A percentile compares a stretch with the other conserved stretches of the same genome.
Evolutionary conservation across 345 rosid species (phyloP).

Genomic region (Hibiscus trionum): DNA sequence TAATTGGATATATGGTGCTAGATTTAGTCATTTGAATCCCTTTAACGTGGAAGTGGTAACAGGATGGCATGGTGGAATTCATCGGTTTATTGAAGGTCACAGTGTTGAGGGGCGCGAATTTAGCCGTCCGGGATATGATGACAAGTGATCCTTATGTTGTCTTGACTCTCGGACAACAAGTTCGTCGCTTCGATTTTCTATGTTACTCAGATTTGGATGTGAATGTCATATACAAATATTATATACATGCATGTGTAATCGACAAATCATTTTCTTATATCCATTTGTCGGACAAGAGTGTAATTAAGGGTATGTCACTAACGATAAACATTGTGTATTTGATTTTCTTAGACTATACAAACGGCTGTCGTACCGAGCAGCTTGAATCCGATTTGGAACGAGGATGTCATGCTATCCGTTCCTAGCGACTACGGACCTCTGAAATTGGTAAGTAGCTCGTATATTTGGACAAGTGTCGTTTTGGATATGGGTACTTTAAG

Average conservation of each 20-base stretch:
- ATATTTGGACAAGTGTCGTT: too few relatives aligned
- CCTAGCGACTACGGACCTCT: constrained; percentile 52
- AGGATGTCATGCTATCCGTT: constrained; percentile 76
- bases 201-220: neutral
- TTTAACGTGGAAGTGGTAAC: constrained; percentile 20
- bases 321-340: neutral
- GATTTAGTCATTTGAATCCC: constrained; percentile 3
- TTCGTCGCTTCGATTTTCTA: constrained; percentile 19
- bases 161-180: constrained; percentile 80
- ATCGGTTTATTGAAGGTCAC: constrained; percentile 79
- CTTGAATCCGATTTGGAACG: constrained; percentile 77
- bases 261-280: too few relatives aligned
- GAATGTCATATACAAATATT: neutral
- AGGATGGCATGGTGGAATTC: constrained; percentile 81
- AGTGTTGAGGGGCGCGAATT: constrained; percentile 59
- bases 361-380: constrained; percentile 48
- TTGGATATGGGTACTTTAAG: too few relatives aligned
- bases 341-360: constrained; percentile 43
- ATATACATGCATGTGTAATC: too few relatives aligned
- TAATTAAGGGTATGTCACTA: neutral
- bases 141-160: constrained; percentile 93
- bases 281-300: neutral
- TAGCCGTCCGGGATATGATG: constrained; percentile 90
- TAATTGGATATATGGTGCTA: neutral
- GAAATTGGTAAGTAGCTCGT: constrained; percentile 45